Evolutionary conservation across 257 asterid genomes (phyloP), one percentile per base, ranked within the genome.

Genomic region (Nemophila menziesii): DNA sequence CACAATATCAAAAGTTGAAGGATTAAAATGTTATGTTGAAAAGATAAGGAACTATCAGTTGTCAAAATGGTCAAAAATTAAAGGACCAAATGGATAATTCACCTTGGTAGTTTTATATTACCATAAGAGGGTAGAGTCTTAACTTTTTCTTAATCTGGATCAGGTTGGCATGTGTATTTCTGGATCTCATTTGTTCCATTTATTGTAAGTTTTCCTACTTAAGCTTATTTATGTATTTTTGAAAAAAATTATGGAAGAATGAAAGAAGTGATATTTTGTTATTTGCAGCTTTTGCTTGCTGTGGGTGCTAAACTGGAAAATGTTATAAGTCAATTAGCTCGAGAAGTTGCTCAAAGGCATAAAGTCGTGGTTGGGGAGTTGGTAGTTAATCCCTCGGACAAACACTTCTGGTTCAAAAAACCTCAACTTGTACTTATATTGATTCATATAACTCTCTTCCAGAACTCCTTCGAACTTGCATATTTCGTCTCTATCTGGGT

Each of bases 131-230:
- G 5, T 18, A 12, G 15, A 37, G 13, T 12, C 16, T 37, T 37
- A 33, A 8, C 16, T 33, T 19, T 38, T 46, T 39, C 26, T 13
- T 22, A 12, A 8, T 29, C 18, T 46, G 39, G 24, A 58, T 47
- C 67, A 77, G 93, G 93, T 46, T 81, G 90, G 90, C 80, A 81
- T 24, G 55, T 90, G 13, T 81, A 81, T 47, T 78, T 81, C 44
- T 78, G 90, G 90, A 69, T 81, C 43, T 63, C 90, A 16, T 81
- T 78, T 50, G 8, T 72, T 48, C 93, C 90, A 13, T 55, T 81
- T 16, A 44, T 10, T 7, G 93, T 81, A 54, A 72, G 78, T 60
- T 13, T 22, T 11, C 5, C 5, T 19, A 0, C 0, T 0, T 20
- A 29, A 13, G 12, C 9, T 29, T 29, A 29, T 29, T 13, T 5